Percentiles rank a stretch among this genome's conserved stretches.
phyloP scores from a whole-genome alignment of 257 asterid genomes.

The Buddleja alternifolia region DNA sequence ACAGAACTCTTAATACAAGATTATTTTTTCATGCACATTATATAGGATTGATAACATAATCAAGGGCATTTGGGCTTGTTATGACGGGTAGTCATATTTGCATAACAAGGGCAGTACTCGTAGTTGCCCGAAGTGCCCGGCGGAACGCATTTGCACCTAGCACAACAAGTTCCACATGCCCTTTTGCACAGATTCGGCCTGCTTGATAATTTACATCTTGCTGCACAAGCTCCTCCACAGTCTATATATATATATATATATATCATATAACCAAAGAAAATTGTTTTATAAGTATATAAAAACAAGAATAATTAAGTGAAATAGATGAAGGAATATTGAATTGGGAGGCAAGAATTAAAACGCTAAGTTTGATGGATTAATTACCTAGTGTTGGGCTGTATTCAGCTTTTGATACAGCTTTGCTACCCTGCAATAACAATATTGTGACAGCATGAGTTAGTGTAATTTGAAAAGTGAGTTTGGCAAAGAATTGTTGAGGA shows the following conservation, averaged over 20 bases:
- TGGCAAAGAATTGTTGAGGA: too few relatives aligned
- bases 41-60: background rate
- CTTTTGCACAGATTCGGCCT: constrained; percentile 67
- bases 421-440: constrained; percentile 48
- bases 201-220: constrained; percentile 52
- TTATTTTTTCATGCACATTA: too few relatives aligned
- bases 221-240: constrained; percentile 58
- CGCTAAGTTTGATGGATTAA: background rate
- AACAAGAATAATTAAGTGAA: background rate
- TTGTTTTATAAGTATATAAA: background rate
- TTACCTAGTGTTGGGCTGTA: constrained; percentile 39
- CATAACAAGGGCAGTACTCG: constrained; percentile 64
- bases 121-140: constrained; percentile 70
- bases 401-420: constrained; percentile 33
- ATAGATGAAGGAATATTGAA: background rate
- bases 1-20: background rate
- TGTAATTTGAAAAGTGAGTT: background rate
- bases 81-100: constrained; percentile 51
- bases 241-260: constrained; percentile 31
- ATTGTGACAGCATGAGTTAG: background rate
- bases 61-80: constrained; percentile 65
- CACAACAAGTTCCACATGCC: constrained; percentile 75
- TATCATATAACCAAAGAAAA: background rate
- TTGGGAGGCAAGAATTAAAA: too few relatives aligned
- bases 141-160: constrained; percentile 66